Conservation (phyloP, 108 stramenopile species). For the Fragilaria radians region DNA sequence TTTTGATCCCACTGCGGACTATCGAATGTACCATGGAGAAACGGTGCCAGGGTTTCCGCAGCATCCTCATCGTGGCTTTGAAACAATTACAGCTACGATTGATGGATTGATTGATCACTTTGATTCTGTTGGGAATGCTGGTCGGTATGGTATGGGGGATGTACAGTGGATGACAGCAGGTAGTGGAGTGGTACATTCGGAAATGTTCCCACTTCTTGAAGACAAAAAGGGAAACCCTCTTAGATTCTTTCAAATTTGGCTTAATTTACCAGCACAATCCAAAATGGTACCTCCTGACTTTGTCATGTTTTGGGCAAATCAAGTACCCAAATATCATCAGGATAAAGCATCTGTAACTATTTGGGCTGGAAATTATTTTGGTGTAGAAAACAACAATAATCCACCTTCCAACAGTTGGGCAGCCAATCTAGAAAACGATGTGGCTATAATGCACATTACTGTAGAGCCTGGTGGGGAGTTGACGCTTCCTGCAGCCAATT, state of each 20-base stretch:
- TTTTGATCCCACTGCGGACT: constrained; percentile 38
- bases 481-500: constrained; percentile 38
- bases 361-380: constrained; percentile 54
- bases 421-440: constrained; percentile 47
- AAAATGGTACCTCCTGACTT: constrained; percentile 80
- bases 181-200: constrained; percentile 69
- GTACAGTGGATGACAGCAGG: constrained; percentile 93
- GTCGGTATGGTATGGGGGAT: constrained; percentile 64
- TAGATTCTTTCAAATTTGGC: constrained; percentile 72
- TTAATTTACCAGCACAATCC: constrained; percentile 59
- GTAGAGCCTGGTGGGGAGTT: constrained; percentile 45
- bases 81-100: constrained; percentile 81
- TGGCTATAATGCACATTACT: constrained; percentile 44
- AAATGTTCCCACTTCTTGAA: constrained; percentile 59
- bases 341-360: constrained; percentile 32
- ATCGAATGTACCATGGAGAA: constrained; percentile 70
- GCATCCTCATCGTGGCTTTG: constrained; percentile 86
- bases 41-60: constrained; percentile 48
- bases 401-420: constrained; percentile 66
- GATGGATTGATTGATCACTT: constrained; percentile 71
- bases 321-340: constrained; percentile 42
- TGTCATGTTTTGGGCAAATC: constrained; percentile 69
- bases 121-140: constrained; percentile 66
- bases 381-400: constrained; percentile 13
- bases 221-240: constrained; percentile 27